phyloP scores from a whole-genome alignment of 495 filamentous ascomycete genomes.

The Halenospora varia region DNA sequence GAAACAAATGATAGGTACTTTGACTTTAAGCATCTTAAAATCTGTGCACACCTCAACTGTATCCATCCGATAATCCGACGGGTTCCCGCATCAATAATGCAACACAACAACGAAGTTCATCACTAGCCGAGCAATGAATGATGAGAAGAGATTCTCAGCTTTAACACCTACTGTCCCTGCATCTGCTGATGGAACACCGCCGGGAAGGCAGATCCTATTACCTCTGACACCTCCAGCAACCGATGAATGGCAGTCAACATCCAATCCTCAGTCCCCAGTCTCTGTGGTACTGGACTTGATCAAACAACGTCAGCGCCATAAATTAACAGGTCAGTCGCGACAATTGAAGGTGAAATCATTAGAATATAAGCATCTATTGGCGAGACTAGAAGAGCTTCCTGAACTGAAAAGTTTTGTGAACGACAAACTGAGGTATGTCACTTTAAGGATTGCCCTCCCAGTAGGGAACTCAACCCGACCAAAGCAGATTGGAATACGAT shows the following conservation, averaged over 20 bases:
- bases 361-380: constrained; percentile 1
- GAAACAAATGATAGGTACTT: too few relatives aligned
- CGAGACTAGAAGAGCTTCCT: constrained; percentile 2
- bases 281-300: constrained; percentile 12
- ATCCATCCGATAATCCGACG: background rate
- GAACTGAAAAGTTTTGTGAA: constrained; percentile 3
- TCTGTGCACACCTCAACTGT: too few relatives aligned
- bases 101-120: constrained; percentile 15
- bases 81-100: constrained; percentile 14
- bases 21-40: too few relatives aligned
- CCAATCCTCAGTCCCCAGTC: constrained; percentile 12
- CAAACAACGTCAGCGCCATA: constrained; percentile 10
- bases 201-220: constrained; percentile 19
- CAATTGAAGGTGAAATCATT: constrained; percentile 3
- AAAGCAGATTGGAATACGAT: constrained; percentile 3
- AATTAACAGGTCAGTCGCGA: constrained; percentile 1
- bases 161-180: constrained; percentile 14
- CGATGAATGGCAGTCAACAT: constrained; percentile 13
- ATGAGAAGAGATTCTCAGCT: constrained; percentile 23
- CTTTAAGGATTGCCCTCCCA: constrained; percentile 2
- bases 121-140: constrained; percentile 17
- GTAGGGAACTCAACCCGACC: constrained; percentile 1
- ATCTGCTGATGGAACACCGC: constrained; percentile 16
- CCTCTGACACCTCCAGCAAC: constrained; percentile 19
- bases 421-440: constrained; percentile 3